Percentiles rank a stretch among this genome's conserved stretches.
Evolutionary conservation across 1,139 yeast species (phyloP).

Genomic region (Candida gigantensis): DNA sequence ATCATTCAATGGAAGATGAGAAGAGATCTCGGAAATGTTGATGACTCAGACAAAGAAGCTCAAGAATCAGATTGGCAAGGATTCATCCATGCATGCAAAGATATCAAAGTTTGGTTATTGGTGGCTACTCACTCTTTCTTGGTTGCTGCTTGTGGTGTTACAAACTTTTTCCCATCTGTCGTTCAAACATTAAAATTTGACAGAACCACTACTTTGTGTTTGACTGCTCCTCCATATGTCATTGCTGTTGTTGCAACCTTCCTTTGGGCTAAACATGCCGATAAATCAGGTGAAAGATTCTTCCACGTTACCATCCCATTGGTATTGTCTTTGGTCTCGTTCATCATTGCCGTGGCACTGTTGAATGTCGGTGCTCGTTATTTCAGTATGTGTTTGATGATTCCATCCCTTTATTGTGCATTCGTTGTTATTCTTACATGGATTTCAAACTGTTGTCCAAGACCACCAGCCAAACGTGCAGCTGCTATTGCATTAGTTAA

Average conservation of each 20-base stretch:
- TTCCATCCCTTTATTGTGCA: constrained; percentile 57
- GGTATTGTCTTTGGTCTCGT: constrained; percentile 44
- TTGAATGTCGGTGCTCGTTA: constrained; percentile 60
- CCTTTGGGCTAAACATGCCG: constrained; percentile 59
- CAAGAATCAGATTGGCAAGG: constrained; percentile 38
- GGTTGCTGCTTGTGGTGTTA: constrained; percentile 60
- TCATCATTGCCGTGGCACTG: constrained; percentile 56
- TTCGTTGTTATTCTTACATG: constrained; percentile 57
- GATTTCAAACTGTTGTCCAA: constrained; percentile 54
- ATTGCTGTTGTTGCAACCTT: constrained; percentile 55
- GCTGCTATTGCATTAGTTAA: constrained; percentile 54
- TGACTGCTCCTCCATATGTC: constrained; percentile 63
- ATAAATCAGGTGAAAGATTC: constrained; percentile 56
- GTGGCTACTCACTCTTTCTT: constrained; percentile 49
- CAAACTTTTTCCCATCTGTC: constrained; percentile 63
- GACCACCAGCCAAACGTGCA: constrained; percentile 57
- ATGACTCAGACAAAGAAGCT: constrained; percentile 39
- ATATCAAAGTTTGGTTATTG: constrained; percentile 48
- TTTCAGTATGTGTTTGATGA: constrained; percentile 63
- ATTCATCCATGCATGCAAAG: constrained; percentile 41
- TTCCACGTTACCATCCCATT: constrained; percentile 53
- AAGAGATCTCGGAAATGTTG: constrained; percentile 38
- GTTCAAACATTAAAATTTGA: constrained; percentile 54
- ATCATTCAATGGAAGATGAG: constrained; percentile 48
- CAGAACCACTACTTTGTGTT: constrained; percentile 50